Evolutionary conservation across 108 stramenopile genomes (phyloP), one percentile per base, ranked within the genome.

Genomic region (Cylindrotheca closterium): DNA sequence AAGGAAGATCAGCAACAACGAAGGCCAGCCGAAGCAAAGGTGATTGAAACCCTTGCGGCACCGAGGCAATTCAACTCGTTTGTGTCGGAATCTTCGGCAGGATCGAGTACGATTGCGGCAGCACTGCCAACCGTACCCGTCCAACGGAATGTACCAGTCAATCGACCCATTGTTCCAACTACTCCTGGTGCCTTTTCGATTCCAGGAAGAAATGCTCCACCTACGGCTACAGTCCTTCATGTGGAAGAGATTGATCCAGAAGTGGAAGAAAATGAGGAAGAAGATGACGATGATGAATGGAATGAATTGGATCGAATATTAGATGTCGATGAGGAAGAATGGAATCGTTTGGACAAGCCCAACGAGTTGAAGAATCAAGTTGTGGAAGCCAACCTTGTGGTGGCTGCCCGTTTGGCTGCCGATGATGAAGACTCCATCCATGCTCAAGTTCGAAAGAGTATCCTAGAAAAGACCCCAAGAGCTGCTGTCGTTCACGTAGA

Each of bases 361-460:
- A 42, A 42, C 15, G 37, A 42, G 15, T 15, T 42, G 10, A 42
- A 42, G 37, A 15, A 7, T 10, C 7, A 10, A 10, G 10, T 15
- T 10, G 37, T 42, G 10, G 37, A 42, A 42, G 15, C 10, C 37
- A 42, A 47, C 27, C 27, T 67, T 8, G 57, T 67, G 17, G 67
- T 67, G 26, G 67, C 67, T 2, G 67, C 67, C 2, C 30, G 34
- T 1, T 27, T 67, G 1, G 31, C 67, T 1, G 15, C 37, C 7
- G 67, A 67, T 58, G 27, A 50, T 15, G 67, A 67, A 47, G 67
- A 55, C 23, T 22, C 50, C 23, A 61, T 70, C 45, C 58, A 60
- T 30, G 30, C 60, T 1, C 22, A 62, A 45, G 69, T 70, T 3
- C 69, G 69, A 28, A 59, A 31, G 27, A 46, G 60, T n/a, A 60